Base-by-base conservation (phyloP, 208 protist genomes). In the Crithidia mellificae region DNA sequence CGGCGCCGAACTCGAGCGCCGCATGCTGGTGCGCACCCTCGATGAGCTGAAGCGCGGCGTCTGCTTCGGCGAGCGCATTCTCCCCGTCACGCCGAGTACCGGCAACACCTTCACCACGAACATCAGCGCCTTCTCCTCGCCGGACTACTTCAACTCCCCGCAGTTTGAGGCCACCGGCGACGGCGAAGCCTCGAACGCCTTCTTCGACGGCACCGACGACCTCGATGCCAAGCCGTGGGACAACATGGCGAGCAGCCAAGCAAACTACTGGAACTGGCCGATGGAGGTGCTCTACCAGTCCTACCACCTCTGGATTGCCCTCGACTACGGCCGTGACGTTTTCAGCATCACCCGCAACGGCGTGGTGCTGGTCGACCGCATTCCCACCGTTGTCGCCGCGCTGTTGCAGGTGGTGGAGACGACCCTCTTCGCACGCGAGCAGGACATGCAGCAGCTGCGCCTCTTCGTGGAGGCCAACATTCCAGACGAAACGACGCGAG, bases 261-360 rank as follows among this genome's bases (percentile, higher is more conserved):
- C 71, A 29, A 87, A 63, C 58, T 52, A 85, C 54, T 96, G 88
- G 88, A 85, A 66, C 58, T 92, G 88, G 85, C 88, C 88, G 30
- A 78, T 92, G 29, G 88, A 94, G 71, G 72, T 79, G 17, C 77
- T 96, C 1, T 94, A 93, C 52, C 91, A 96, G 62, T 65, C 63
- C n/a, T 94, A 96, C 66, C 84, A 92, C 64, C 25, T 94, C 15
- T 78, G 87, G 55, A 71, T 93, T 51, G 85, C 81, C 1, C 72
- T 94, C 46, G 91, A 96, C 72, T 90, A 94, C 77, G 77, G 78
- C 4, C 54, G 78, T 17, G 75, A 79, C 30, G 84, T 77, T 29
- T 94, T 92, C 65, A 73, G 70, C 68, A 81, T 93, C 47, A 91
- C 81, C 20, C 64, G 74, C 50, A 93, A 93, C 68, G 91, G 91